Evolutionary conservation across 2,329 filamentous ascomycete species (phyloP).

Genomic region (Pestalotiopsis sp.): DNA sequence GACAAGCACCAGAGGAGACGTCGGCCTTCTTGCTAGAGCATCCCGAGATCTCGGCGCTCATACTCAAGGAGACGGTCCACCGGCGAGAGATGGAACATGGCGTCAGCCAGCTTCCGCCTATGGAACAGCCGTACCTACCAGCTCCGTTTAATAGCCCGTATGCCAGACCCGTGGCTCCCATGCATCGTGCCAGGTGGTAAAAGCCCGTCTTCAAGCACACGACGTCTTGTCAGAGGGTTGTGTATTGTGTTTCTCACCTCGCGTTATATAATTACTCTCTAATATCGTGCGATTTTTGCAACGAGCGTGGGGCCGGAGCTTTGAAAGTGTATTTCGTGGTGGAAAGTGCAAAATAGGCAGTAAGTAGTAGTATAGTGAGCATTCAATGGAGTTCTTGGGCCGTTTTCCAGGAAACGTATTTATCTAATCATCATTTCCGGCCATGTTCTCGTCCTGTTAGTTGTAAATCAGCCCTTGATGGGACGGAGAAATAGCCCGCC

Average conservation of each 20-base stretch:
- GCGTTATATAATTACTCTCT: not conserved
- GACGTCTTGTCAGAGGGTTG: not conserved
- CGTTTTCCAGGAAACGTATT: not conserved
- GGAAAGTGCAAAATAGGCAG: too few species aligned
- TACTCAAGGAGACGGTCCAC: conserved; percentile 47
- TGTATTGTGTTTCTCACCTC: not conserved
- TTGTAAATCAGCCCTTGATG: not conserved
- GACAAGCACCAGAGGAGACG: conserved; percentile 40
- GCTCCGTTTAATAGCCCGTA: conserved; percentile 3
- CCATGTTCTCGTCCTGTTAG: not conserved
- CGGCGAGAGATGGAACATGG: conserved; percentile 41
- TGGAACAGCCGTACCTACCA: conserved; percentile 37
- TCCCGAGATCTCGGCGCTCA: conserved; percentile 46
- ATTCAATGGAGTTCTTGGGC: too few species aligned
- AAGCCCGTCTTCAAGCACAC: not conserved
- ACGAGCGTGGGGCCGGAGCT: not conserved
- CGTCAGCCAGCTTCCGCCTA: conserved; percentile 42
- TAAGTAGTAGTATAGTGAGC: too few species aligned
- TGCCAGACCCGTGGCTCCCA: not conserved
- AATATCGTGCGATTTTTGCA: not conserved
- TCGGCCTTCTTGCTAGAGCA: conserved; percentile 43
- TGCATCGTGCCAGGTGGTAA: conserved; percentile 5
- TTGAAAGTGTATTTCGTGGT: too few species aligned
- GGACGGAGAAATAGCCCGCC: conserved; percentile 9
- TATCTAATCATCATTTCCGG: not conserved